Conservation (phyloP, 202 grass and related monocot genomes). For the Hordeum pubiflorum region DNA sequence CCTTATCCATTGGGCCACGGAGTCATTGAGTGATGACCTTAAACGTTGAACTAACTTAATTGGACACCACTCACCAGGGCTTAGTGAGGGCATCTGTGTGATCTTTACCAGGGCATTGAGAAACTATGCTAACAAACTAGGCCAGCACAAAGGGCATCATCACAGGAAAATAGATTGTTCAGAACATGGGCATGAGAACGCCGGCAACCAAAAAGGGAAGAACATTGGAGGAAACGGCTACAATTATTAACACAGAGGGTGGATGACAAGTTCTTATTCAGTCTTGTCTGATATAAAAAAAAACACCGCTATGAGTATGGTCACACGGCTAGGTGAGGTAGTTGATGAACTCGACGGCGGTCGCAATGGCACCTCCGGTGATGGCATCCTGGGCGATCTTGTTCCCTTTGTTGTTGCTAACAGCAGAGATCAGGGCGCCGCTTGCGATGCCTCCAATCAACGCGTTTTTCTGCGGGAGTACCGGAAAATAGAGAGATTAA, state of each 20-base stretch:
- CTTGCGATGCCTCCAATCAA: constrained; percentile 62
- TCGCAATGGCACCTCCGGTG: constrained; percentile 55
- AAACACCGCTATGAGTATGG: background rate
- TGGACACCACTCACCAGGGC: no score
- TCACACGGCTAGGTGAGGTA: constrained; percentile 49
- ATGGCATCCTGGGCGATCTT: constrained; percentile 68
- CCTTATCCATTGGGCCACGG: constrained; percentile 93
- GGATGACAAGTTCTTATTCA: constrained; percentile 24
- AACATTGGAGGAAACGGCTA: background rate
- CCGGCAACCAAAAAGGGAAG: background rate
- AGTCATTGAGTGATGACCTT: background rate
- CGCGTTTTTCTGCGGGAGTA: constrained; percentile 57
- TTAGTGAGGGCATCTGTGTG: no score
- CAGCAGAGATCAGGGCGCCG: constrained; percentile 62
- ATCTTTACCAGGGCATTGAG: no score
- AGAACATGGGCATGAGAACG: background rate
- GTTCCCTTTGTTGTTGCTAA: constrained; percentile 38
- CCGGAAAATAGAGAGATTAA: background rate
- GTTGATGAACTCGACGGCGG: constrained; percentile 72
- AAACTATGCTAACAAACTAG: background rate
- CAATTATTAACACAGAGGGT: background rate
- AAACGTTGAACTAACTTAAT: no score
- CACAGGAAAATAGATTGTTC: background rate
- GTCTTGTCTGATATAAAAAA: background rate
- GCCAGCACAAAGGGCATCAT: background rate